Base-by-base conservation (phyloP, 257 asterid species). In the Solanum clarkiae region DNA sequence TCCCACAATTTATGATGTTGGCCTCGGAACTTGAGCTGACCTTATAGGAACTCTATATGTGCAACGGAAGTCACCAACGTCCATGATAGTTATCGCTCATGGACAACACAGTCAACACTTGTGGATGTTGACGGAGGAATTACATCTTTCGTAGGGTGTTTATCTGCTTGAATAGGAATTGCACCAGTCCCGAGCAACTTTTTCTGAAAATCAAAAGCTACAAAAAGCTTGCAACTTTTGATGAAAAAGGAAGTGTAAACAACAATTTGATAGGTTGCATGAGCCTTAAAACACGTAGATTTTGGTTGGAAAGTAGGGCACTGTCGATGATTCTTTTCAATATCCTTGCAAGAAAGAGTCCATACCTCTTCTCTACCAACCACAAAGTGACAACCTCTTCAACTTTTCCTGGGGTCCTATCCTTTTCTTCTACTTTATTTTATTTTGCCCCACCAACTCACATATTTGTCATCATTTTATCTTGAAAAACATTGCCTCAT, bases 301-400 rank as follows among this genome's bases (percentile, higher is more conserved):
- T 93, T 86, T 22, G 85, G 92, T 89, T 93, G 98, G 98, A 94
- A 94, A 94, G 98, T 84, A 13, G 80, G 44, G 79, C 74, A 80
- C 85, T 88, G 74, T 83, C 62, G 47, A 49, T 47, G 59, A 84
- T 62, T 83, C 80, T 81, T 84, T 84, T 84, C 80, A 44, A 65
- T 86, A 75, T 74, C 57, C 80, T 63, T 75, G 22, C 71, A 36
- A 13, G 88, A 81, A 69, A 85, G 84, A 32, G 79, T 81, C 89
- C 85, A 84, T 88, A 83, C 83, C 81, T 80, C 80, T 70, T 32
- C 66, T 69, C 66, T 69, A 62, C n/a, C 57, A 56, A 62, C 84
- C 85, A 42, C 44, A 59, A 24, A 12, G 10, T 84, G 54, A 53
- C 36, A 2, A 14, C 14, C 24, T 82, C 85, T 88, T 80, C 88